Conservation (phyloP, 345 rosid species). For the Limnanthes douglasii region DNA sequence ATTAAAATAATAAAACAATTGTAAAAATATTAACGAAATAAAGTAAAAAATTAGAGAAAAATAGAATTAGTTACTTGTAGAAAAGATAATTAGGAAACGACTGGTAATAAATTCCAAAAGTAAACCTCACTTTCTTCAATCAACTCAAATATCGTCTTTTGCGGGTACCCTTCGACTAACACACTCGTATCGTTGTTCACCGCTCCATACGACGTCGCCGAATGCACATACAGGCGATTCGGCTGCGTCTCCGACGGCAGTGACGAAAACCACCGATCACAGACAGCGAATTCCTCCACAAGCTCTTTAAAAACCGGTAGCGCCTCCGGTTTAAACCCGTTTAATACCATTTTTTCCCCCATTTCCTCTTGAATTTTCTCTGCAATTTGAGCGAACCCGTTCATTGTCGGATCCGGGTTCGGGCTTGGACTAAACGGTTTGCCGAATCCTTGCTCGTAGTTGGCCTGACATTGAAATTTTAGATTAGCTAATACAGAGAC, state of each 20-base stretch:
- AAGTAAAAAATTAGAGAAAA: not conserved
- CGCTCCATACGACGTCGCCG: slow-evolving; percentile 67
- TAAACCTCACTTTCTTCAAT: slow-evolving; percentile 39
- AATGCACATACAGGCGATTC: slow-evolving; percentile 43
- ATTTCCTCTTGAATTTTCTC: slow-evolving; percentile 27
- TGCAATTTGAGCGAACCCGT: slow-evolving; percentile 55
- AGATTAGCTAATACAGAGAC: too few relatives aligned
- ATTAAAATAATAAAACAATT: too few relatives aligned
- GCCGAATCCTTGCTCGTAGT: slow-evolving; percentile 60
- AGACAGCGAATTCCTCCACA: slow-evolving; percentile 50
- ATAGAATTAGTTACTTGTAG: slow-evolving; percentile 25
- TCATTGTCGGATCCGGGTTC: slow-evolving; percentile 23
- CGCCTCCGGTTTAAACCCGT: slow-evolving; percentile 51
- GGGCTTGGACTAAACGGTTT: slow-evolving; percentile 19
- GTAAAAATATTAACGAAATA: too few relatives aligned
- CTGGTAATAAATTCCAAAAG: slow-evolving; percentile 50
- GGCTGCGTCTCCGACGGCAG: slow-evolving; percentile 56
- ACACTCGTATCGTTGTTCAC: slow-evolving; percentile 32
- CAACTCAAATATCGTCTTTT: slow-evolving; percentile 57
- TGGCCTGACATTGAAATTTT: slow-evolving; percentile 26
- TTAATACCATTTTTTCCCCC: slow-evolving; percentile 54
- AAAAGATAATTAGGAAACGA: slow-evolving; percentile 37
- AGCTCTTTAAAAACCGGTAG: slow-evolving; percentile 46
- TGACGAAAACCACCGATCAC: slow-evolving; percentile 75
- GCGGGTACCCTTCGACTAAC: slow-evolving; percentile 45